Base-by-base conservation (phyloP, 1,284 basidiomycete species). In the Mycena sp. region DNA sequence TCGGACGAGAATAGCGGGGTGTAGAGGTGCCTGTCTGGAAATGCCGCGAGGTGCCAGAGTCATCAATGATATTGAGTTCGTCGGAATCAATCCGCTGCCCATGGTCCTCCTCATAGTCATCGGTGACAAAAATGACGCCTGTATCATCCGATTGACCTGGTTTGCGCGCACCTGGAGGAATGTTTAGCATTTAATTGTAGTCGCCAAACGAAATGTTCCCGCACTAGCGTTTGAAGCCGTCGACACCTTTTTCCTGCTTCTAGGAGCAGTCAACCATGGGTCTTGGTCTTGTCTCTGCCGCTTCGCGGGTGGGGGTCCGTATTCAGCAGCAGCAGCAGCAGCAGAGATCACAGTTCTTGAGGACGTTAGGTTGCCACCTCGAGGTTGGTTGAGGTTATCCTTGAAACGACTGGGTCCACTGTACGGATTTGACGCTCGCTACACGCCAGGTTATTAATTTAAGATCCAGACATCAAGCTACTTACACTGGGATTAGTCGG, bases 401-500 rank as follows among this genome's bases (percentile, higher is more conserved):
- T 14, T n/a, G 3, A 40, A 26, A 10, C 61, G 58, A 16, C 4
- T 4, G 2, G 30, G 5, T 12, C 4, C 4, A 67, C 3, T 61
- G 65, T 52, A 63, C 60, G 46, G 23, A 17, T 28, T 6, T 16
- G 17, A 38, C 40, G 38, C 19, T n/a, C 16, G 58, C 21, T n/a
- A 14, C 37, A 35, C 49, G n/a, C 30, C 21, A 44, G 37, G 4
- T 35, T 45, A 12, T 21, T 59, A 45, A 55, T 38, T 26, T 2
- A 26, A 32, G 23, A 7, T 25, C 23, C 3, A 35, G n/a, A 29
- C 49, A 44, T 6, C 11, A 12, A 44, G 17, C 35, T 46, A 50
- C 52, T 51, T 23, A 66, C 60, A 4, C 54, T 55, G 37, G 41
- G 17, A 35, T 58, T 58, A 23, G 1, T 35, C 6, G 64, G 64